Evolutionary conservation across 2,329 filamentous ascomycete species (phyloP).

Genomic region (Penicillium corylophilum): DNA sequence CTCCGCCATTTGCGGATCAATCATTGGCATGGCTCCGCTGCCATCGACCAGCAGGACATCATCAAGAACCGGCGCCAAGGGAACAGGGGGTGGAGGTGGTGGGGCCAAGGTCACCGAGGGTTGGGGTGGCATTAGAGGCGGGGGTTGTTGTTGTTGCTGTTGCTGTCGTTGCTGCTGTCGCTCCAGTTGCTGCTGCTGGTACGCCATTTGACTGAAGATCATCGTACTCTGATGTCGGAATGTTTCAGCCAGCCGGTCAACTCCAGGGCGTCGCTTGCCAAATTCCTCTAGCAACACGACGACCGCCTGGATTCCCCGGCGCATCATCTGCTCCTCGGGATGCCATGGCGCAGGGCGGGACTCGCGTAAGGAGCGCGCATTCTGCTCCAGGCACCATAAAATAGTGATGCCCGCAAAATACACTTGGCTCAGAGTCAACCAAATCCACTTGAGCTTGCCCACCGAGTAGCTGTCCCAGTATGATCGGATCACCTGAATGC

Average conservation of each 20-base stretch:
- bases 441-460: conserved; percentile 44
- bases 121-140: conserved; percentile 18
- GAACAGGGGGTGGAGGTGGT: conserved; percentile 24
- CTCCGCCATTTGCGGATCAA: conserved; percentile 38
- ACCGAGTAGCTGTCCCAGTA: conserved; percentile 42
- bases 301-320: conserved; percentile 37
- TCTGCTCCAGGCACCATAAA: conserved; percentile 42
- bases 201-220: conserved; percentile 38
- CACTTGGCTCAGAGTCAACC: conserved; percentile 40
- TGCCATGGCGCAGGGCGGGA: conserved; percentile 33
- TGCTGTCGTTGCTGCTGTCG: conserved; percentile 20
- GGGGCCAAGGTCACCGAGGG: conserved; percentile 18
- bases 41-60: conserved; percentile 36
- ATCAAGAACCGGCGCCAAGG: conserved; percentile 35
- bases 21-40: conserved; percentile 30
- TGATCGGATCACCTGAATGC: conserved; percentile 39
- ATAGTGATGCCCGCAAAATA: conserved; percentile 43
- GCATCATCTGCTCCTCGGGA: conserved; percentile 38
- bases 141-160: conserved; percentile 9
- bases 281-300: conserved; percentile 40
- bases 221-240: conserved; percentile 41
- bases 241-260: conserved; percentile 38
- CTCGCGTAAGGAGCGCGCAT: conserved; percentile 34
- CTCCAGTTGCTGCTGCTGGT: conserved; percentile 32
- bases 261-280: conserved; percentile 37